Conservation (phyloP, 495 filamentous ascomycete species). For the Penicillium malachiteum region DNA sequence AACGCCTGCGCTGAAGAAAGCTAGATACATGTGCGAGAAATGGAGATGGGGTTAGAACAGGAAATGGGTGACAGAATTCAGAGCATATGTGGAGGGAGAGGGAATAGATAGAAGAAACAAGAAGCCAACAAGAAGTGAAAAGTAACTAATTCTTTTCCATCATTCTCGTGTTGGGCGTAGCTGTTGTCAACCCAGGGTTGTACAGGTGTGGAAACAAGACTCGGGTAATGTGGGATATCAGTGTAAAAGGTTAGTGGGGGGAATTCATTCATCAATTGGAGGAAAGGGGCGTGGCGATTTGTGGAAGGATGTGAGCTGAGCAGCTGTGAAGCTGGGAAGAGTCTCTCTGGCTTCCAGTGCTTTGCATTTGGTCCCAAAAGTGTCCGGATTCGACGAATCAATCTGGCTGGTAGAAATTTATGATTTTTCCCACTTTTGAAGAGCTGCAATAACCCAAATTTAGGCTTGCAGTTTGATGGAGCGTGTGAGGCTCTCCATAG, state of each 20-base stretch:
- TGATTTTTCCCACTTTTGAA: background rate
- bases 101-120: background rate
- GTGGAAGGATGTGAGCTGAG: background rate
- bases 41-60: constrained; percentile 6
- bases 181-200: background rate
- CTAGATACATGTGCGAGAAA: constrained; percentile 26
- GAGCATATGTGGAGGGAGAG: constrained; percentile 3
- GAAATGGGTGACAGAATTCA: constrained; percentile 5
- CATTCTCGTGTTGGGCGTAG: background rate
- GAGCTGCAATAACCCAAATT: background rate
- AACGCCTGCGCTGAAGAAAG: constrained; percentile 33
- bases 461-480: background rate
- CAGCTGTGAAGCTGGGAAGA: background rate
- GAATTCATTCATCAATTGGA: constrained; percentile 8
- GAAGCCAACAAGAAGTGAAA: background rate
- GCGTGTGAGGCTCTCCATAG: background rate
- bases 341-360: background rate
- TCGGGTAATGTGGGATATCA: constrained; percentile 1
- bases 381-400: background rate
- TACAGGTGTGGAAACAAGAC: constrained; percentile 1
- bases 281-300: background rate
- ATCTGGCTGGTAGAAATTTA: background rate
- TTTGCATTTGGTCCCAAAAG: background rate
- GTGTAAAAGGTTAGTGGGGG: background rate
- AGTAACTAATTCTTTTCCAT: constrained; percentile 7